Percentiles rank a stretch among this genome's conserved stretches.
phyloP scores from a whole-genome alignment of 495 filamentous ascomycete species.

The Aspergillus indologenus region DNA sequence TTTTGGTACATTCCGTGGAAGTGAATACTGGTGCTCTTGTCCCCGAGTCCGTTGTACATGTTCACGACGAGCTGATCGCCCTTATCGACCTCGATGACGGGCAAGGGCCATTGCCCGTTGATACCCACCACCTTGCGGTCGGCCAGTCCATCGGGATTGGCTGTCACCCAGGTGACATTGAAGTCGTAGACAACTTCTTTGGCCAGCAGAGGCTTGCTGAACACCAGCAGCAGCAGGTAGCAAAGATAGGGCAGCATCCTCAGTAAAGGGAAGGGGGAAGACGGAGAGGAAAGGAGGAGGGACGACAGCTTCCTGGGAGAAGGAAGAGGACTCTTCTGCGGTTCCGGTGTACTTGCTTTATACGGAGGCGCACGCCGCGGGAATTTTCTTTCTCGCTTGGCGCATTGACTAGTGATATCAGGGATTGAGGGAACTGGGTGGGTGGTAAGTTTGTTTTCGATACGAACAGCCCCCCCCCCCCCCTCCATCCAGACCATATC shows the following conservation, averaged over 20 bases:
- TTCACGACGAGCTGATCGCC: slow-evolving; percentile 72
- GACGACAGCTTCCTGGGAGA: neutral
- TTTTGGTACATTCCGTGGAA: slow-evolving; percentile 79
- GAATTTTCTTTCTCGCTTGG: neutral
- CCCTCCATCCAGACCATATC: neutral
- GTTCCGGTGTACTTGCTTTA: neutral
- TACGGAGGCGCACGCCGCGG: neutral
- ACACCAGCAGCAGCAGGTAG: neutral
- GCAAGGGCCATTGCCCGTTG: slow-evolving; percentile 77
- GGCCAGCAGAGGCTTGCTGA: slow-evolving; percentile 25
- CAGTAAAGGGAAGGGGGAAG: neutral
- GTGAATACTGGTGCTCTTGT: slow-evolving; percentile 68
- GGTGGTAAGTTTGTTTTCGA: neutral
- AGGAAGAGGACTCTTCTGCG: neutral
- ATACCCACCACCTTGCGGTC: slow-evolving; percentile 71
- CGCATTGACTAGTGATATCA: neutral
- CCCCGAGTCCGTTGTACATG: slow-evolving; percentile 67
- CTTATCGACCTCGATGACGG: slow-evolving; percentile 62
- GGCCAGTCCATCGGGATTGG: slow-evolving; percentile 71
- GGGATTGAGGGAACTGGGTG: neutral
- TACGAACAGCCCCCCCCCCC: neutral
- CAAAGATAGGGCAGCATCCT: neutral
- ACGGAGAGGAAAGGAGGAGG: neutral
- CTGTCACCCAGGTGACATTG: slow-evolving; percentile 74
- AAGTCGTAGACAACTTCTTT: slow-evolving; percentile 74